A percentile compares a stretch with the other conserved stretches of the same genome.
These are phyloP conservation scores for Gossypium longicalyx DNA, from an alignment of 345 rosid genomes.

Conservation along the genomic window DNA sequence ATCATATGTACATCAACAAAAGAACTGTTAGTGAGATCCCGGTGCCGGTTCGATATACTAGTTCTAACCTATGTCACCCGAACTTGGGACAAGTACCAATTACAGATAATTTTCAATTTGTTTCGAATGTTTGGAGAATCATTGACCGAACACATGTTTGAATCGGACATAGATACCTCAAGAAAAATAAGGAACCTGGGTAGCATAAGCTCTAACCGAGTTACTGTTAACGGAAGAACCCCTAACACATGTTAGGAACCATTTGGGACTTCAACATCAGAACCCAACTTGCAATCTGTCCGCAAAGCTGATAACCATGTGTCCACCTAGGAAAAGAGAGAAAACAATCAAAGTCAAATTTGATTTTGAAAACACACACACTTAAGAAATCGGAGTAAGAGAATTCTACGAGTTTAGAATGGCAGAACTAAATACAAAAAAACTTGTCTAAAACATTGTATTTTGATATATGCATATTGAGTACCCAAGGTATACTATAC, in stretches of 20 bases:
- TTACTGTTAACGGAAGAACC: background rate
- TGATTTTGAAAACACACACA: no score
- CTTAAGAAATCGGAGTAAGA: background rate
- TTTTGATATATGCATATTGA: background rate
- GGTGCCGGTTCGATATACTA: background rate
- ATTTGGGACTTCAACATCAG: slow-evolving; percentile 34
- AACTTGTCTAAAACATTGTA: background rate
- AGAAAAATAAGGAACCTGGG: background rate
- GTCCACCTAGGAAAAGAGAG: slow-evolving; percentile 45
- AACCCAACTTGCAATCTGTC: slow-evolving; percentile 41
- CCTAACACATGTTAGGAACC: slow-evolving; percentile 21
- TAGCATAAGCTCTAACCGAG: slow-evolving; percentile 30
- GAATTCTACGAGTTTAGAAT: background rate
- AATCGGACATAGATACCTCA: background rate
- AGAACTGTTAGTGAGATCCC: slow-evolving; percentile 28
- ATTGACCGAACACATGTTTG: background rate
- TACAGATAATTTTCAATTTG: background rate
- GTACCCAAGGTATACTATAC: slow-evolving; percentile 37
- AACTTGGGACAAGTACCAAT: background rate
- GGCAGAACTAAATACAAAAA: background rate
- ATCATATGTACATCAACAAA: slow-evolving; percentile 39
- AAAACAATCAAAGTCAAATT: background rate
- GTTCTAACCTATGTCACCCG: background rate
- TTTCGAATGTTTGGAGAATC: background rate
- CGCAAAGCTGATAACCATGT: slow-evolving; percentile 63